phyloP scores from a whole-genome alignment of 345 rosid genomes.

The Linum usitatissimum region DNA sequence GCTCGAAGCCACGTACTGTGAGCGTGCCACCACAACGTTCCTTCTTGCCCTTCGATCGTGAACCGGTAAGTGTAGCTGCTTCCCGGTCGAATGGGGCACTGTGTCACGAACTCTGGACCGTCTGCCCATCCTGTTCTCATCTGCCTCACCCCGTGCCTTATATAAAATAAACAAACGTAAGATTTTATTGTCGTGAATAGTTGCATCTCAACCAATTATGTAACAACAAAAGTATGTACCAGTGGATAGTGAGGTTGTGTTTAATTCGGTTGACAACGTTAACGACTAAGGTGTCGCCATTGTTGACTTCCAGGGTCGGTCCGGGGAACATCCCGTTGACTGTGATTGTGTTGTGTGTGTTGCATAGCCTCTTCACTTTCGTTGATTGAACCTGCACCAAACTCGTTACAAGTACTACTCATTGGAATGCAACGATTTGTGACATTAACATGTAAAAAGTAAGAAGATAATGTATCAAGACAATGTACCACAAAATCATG shows the following conservation, averaged over 20 bases:
- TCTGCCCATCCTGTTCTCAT: slow-evolving; percentile 87
- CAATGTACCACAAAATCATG: slow-evolving; percentile 70
- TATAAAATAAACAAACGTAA: no score
- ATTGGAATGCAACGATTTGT: no score
- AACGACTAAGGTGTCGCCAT: slow-evolving; percentile 66
- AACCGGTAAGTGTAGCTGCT: slow-evolving; percentile 72
- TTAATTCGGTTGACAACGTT: slow-evolving; percentile 53
- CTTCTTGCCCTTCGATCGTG: slow-evolving; percentile 76
- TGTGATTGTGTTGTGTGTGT: slow-evolving; percentile 57
- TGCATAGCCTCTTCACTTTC: slow-evolving; percentile 91
- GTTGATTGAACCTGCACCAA: slow-evolving; percentile 60
- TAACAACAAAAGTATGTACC: slow-evolving; percentile 45
- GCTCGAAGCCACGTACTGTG: slow-evolving; percentile 98
- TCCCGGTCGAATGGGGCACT: slow-evolving; percentile 90
- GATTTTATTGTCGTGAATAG: no score
- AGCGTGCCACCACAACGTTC: slow-evolving; percentile 99
- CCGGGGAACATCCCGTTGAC: slow-evolving; percentile 95
- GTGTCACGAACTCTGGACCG: slow-evolving; percentile 91
- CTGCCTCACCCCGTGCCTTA: slow-evolving; percentile 87
- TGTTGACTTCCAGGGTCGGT: slow-evolving; percentile 61
- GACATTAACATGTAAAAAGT: neutral
- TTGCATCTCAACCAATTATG: no score
- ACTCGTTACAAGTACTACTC: no score
- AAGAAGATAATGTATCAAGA: neutral
- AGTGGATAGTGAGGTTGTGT: slow-evolving; percentile 77